Conservation (phyloP, 2,329 filamentous ascomycete species). For the Arthrobotrys megalospora region DNA sequence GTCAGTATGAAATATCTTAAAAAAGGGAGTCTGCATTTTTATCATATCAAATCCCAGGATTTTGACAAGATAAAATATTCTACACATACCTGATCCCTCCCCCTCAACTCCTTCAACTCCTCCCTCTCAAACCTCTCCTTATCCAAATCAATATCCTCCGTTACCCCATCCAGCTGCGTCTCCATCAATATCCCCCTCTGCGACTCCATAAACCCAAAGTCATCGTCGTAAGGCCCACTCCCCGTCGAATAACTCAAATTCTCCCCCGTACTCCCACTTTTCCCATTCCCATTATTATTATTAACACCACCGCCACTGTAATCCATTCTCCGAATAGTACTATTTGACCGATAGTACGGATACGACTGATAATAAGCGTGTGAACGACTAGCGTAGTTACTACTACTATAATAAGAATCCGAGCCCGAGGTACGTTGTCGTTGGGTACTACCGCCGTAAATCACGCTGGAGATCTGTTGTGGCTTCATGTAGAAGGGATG, state of each 20-base stretch:
- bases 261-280: background rate
- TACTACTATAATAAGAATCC: slow-evolving; percentile 4
- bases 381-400: slow-evolving; percentile 10
- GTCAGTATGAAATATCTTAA: background rate
- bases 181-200: slow-evolving; percentile 43
- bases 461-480: slow-evolving; percentile 57
- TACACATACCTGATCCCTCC: slow-evolving; percentile 39
- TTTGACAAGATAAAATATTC: background rate
- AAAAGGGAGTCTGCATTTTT: too few species aligned
- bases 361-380: slow-evolving; percentile 34
- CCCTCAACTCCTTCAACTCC: slow-evolving; percentile 43
- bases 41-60: too few species aligned
- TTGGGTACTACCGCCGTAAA: slow-evolving; percentile 29
- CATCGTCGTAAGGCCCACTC: slow-evolving; percentile 41
- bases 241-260: slow-evolving; percentile 31
- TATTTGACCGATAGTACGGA: slow-evolving; percentile 46
- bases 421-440: slow-evolving; percentile 24
- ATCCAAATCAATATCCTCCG: slow-evolving; percentile 53
- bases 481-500: slow-evolving; percentile 51
- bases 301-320: background rate
- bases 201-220: slow-evolving; percentile 40
- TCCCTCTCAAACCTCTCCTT: slow-evolving; percentile 51
- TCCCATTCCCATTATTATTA: background rate
- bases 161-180: slow-evolving; percentile 25
- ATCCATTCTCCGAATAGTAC: slow-evolving; percentile 36